phyloP scores from a whole-genome alignment of 176 grass and related monocot genomes.

The Triticum dicoccoides region DNA sequence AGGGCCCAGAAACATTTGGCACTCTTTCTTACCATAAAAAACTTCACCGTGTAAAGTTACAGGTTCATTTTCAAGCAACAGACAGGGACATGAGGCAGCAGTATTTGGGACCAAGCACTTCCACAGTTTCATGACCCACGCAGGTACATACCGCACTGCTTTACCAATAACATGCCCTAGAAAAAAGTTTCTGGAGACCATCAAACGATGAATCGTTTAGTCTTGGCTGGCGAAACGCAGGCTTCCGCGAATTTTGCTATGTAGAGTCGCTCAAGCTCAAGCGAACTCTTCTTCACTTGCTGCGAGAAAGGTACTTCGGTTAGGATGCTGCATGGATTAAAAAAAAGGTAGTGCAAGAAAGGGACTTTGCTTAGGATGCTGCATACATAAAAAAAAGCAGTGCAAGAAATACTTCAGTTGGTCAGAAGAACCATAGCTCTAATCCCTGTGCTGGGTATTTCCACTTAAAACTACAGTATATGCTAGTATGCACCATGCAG shows the following conservation, averaged over 20 bases:
- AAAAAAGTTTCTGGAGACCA: background rate
- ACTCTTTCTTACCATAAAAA: background rate
- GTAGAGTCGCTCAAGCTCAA: background rate
- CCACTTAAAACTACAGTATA: background rate
- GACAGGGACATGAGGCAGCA: background rate
- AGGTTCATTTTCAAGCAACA: background rate
- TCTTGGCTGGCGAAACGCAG: background rate
- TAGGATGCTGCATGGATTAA: background rate
- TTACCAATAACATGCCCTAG: background rate
- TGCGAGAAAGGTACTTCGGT: conserved; percentile 7
- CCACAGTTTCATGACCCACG: background rate
- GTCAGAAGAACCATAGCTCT: background rate
- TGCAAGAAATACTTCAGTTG: background rate
- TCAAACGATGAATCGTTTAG: background rate
- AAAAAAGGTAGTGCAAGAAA: no score
- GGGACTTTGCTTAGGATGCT: no score
- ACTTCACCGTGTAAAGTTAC: background rate
- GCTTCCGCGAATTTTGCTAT: background rate
- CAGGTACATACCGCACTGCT: background rate
- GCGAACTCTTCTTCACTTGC: background rate
- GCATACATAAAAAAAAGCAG: no score
- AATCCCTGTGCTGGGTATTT: background rate
- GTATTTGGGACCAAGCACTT: background rate
- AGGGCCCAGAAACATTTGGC: background rate
- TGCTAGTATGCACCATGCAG: background rate